A percentile compares a stretch with the other conserved stretches of the same genome.
Conservation (phyloP, 2,329 filamentous ascomycete genomes). For the Fusarium oligoseptatum region DNA sequence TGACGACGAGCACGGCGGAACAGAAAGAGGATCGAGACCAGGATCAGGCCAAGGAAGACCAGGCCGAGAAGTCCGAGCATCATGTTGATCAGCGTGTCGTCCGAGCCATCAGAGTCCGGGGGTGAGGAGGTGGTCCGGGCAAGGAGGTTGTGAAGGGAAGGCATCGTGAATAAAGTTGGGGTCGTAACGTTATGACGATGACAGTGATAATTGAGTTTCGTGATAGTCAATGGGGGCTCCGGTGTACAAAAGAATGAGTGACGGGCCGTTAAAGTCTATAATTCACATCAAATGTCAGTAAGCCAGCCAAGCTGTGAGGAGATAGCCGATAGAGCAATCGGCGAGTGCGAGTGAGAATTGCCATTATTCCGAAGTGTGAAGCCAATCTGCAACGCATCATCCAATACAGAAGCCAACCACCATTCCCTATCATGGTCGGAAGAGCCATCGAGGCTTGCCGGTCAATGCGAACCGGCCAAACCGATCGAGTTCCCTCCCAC, state of each 20-base stretch:
- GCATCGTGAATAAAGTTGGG: constrained; percentile 41
- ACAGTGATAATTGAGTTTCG: constrained; percentile 30
- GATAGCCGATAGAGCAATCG: constrained; percentile 11
- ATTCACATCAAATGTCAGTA: constrained; percentile 37
- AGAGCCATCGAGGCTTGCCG: constrained; percentile 12
- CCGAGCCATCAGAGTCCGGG: constrained; percentile 59
- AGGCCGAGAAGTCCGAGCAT: constrained; percentile 85
- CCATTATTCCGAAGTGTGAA: constrained; percentile 10
- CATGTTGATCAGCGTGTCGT: constrained; percentile 77
- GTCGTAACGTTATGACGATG: constrained; percentile 19
- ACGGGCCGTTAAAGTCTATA: constrained; percentile 34
- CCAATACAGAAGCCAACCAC: constrained; percentile 34
- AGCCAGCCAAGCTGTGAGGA: constrained; percentile 9
- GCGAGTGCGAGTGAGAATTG: constrained; percentile 18
- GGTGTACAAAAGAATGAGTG: constrained; percentile 38
- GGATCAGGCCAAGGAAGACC: constrained; percentile 77
- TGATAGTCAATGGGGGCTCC: constrained; percentile 36
- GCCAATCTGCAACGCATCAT: constrained; percentile 32
- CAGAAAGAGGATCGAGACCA: constrained; percentile 77
- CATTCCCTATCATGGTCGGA: constrained; percentile 41
- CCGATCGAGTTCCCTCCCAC: constrained; percentile 28
- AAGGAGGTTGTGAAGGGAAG: constrained; percentile 43
- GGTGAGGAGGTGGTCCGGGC: constrained; percentile 37
- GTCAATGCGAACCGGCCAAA: constrained; percentile 23
- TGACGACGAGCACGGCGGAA: constrained; percentile 74